Percentiles rank a stretch among this genome's conserved stretches.
Conservation (phyloP, 2,329 filamentous ascomycete species). For the Aspergillus spinulosporus region DNA sequence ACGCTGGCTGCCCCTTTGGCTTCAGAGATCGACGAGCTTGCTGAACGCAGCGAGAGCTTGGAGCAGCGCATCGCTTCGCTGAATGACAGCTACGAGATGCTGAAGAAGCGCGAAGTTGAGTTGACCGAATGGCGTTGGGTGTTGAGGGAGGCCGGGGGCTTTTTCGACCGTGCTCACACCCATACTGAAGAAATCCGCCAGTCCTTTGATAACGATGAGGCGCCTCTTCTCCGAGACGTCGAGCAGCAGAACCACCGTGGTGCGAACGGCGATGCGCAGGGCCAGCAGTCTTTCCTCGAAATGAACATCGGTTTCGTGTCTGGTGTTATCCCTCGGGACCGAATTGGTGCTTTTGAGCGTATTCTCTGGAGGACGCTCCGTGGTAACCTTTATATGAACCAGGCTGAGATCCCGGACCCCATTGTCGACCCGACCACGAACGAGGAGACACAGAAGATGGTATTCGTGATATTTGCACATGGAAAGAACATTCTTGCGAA, state of each 20-base stretch:
- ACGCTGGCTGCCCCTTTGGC: constrained; percentile 84
- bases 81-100: constrained; percentile 96
- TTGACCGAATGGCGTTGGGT: constrained; percentile 99
- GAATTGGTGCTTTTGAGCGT: constrained; percentile 92
- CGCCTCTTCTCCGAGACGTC: constrained; percentile 86
- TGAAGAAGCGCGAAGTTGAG: constrained; percentile 97
- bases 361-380: constrained; percentile 97
- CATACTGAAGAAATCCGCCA: constrained; percentile 95
- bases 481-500: constrained; percentile 98
- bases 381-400: constrained; percentile 99
- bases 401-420: constrained; percentile 93
- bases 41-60: constrained; percentile 86
- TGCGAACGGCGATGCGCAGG: constrained; percentile 63
- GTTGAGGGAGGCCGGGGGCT: constrained; percentile 89
- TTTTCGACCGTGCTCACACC: constrained; percentile 94
- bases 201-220: constrained; percentile 83
- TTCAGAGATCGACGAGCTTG: constrained; percentile 92
- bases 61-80: constrained; percentile 88
- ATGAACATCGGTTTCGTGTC: constrained; percentile 99
- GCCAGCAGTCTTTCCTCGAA: constrained; percentile 84
- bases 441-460: constrained; percentile 91
- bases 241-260: constrained; percentile 70
- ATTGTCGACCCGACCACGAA: constrained; percentile 91
- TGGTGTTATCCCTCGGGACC: constrained; percentile 89
- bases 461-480: constrained; percentile 98